A percentile compares a stretch with the other conserved stretches of the same genome.
Evolutionary conservation across 1,284 basidiomycete species (phyloP).

Genomic region (Coniferiporia sulphurascens): DNA sequence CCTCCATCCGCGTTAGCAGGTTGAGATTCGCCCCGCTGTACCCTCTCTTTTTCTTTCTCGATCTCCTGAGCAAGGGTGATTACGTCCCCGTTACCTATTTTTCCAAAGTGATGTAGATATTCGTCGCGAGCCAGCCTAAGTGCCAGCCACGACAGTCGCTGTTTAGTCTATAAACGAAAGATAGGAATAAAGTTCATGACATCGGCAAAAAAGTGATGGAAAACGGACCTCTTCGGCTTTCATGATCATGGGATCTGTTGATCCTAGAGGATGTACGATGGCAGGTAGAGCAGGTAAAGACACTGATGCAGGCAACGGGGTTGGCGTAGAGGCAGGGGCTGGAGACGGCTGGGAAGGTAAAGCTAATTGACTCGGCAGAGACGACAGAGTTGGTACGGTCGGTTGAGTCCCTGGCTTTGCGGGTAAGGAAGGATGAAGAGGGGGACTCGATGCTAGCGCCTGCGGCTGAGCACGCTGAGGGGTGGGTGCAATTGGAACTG

Average conservation of each 20-base stretch:
- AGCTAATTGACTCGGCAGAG: too few species aligned
- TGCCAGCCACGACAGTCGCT: conserved; percentile 73
- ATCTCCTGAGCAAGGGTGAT: conserved; percentile 61
- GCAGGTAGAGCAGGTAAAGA: conserved; percentile 23
- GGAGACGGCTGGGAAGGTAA: conserved; percentile 21
- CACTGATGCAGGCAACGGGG: conserved; percentile 22
- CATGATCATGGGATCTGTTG: conserved; percentile 46
- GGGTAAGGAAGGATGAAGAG: conserved; percentile 64
- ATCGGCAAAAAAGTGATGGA: not conserved
- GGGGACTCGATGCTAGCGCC: conserved; percentile 30
- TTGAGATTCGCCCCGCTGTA: conserved; percentile 24
- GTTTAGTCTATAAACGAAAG: conserved; percentile 50
- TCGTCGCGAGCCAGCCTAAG: conserved; percentile 68
- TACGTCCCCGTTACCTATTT: conserved; percentile 74
- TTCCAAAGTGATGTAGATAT: conserved; percentile 66
- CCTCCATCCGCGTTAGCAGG: conserved; percentile 4
- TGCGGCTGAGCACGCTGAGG: conserved; percentile 24
- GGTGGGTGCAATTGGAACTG: conserved; percentile 13
- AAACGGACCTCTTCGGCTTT: conserved; percentile 56
- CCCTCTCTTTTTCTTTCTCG: conserved; percentile 49
- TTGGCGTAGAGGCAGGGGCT: conserved; percentile 20
- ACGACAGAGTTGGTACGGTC: conserved; percentile 20
- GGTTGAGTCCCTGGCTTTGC: conserved; percentile 40
- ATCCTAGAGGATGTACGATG: conserved; percentile 23
- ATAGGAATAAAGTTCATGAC: not conserved